Evolutionary conservation across 2,329 filamentous ascomycete species (phyloP), one percentile per base, ranked within the genome.

Genomic region (Nemania abortiva): DNA sequence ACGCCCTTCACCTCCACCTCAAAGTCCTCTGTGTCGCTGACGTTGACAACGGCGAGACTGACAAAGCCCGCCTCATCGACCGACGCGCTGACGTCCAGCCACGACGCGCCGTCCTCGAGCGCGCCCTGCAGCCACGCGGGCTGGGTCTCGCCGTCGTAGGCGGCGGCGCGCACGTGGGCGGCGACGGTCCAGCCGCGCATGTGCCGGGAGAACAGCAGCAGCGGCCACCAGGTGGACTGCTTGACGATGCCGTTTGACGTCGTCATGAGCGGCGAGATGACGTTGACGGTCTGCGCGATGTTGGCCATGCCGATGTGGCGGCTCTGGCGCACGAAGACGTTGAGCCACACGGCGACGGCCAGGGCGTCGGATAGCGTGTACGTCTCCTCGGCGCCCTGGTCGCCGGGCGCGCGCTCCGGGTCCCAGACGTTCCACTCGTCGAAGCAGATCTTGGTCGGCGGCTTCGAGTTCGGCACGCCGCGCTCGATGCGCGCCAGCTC

Each of bases 401-500:
- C 89, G 18, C 92, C 92, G 0, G 90, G 90, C 0, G 92, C 91
- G 9, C 91, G 87, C 62, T 85, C 83, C 0, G 91, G 90, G 74
- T 93, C 91, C 92, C 92, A 95, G 9, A 94, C 91, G 78, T 94
- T 95, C 92, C 92, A 94, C 80, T 94, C 92, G 77, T 95, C 92
- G 77, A 94, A 94, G 83, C 92, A 94, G 77, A 95, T 93, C 60
- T 86, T 91, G 55, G 89, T 90, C 3, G 86, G 83, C 3, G 87
- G 86, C n/a, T 90, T 87, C 0, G 83, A 82, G 0, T 85, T 81
- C 0, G 90, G 86, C 0, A 91, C 85, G 49, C 83, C 81, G 78
- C 91, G 91, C 78, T 93, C 90, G 75, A 93, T 90, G 39, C 90
- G 85, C 0, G 92, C 92, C 1, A 94, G 86, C 77, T 94, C 91